Base-by-base conservation (phyloP, 768 basidiomycete genomes). In the Mycena olivaceomarginata region DNA sequence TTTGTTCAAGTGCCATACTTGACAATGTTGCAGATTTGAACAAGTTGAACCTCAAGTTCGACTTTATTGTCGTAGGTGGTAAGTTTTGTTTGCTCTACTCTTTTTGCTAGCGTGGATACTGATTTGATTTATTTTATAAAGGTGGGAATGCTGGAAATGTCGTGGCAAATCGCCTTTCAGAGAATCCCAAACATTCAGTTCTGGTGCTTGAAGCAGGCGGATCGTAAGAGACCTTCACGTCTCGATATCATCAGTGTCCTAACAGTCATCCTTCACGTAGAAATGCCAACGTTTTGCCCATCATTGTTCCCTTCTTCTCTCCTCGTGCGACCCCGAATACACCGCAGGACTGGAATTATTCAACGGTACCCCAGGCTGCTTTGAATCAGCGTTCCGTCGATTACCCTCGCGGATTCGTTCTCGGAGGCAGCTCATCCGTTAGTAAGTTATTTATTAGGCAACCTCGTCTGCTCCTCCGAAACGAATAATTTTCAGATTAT, bases 401-500 rank as follows among this genome's bases (percentile, higher is more conserved):
- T 4, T 59, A 13, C 37, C 31, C 57, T 12, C 57, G 57, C 4
- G 57, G 57, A 9, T 59, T 59, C 31, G 57, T 37, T 4, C 57
- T 59, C 15, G 57, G 57, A 12, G 57, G 57, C 9, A 59, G 57
- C 57, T n/a, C 18, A 1, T 59, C 57, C 11, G 57, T 59, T 37
- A 59, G 57, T 59, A 12, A 59, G 57, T 59, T 2, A 22, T 22
- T 57, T n/a, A 57, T 9, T 15, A 8, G 43, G 43, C 11, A 45
- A 15, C 15, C 43, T 15, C 7, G 15, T 45, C 15, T 45, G 43
- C 31, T 31, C 31, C 5, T 2, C 15, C 43, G 15, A 15, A 45
- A 15, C 11, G 15, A 45, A 57, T 9, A 22, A 25, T n/a, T 25
- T 15, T 45, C 43, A 71, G 79, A 81, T 68, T 66, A 75, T 51